These are phyloP conservation scores for Pestalotiopsis sp. DNA, from an alignment of 2,329 filamentous ascomycete species.

Conservation along the genomic window DNA sequence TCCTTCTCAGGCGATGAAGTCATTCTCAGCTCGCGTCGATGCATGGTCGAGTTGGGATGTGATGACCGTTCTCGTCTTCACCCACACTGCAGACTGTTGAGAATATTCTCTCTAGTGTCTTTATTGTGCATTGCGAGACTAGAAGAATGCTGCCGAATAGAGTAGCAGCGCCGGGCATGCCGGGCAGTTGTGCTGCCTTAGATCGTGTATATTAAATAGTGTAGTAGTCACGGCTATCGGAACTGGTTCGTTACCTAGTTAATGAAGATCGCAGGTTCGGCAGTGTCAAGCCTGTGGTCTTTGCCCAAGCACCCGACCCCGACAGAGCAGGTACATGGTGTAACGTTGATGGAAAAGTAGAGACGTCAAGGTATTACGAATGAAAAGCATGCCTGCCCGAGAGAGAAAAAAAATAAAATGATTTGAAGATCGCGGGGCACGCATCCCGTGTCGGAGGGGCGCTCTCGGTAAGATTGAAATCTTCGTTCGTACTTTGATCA, in stretches of 20 bases:
- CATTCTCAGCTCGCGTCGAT: background rate
- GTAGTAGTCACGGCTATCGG: background rate
- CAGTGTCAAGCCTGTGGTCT: background rate
- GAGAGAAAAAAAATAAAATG: background rate
- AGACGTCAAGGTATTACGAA: background rate
- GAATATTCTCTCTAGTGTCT: background rate
- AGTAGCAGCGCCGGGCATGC: background rate
- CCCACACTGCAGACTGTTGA: background rate
- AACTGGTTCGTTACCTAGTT: background rate
- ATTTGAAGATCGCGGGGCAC: conserved; percentile 1
- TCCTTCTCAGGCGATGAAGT: background rate
- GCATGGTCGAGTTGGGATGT: background rate
- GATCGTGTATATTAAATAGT: no score
- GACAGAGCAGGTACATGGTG: background rate
- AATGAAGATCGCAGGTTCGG: background rate
- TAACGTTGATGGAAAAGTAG: background rate
- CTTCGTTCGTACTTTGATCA: background rate
- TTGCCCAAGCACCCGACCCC: background rate
- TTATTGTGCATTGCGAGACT: background rate
- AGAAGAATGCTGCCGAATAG: background rate
- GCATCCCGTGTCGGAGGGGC: background rate
- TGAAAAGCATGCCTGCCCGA: background rate
- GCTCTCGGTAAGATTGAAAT: background rate
- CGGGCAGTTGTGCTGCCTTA: background rate
- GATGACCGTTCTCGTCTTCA: background rate